Conservation (phyloP, 345 rosid genomes). For the Salix koriyanagi region DNA sequence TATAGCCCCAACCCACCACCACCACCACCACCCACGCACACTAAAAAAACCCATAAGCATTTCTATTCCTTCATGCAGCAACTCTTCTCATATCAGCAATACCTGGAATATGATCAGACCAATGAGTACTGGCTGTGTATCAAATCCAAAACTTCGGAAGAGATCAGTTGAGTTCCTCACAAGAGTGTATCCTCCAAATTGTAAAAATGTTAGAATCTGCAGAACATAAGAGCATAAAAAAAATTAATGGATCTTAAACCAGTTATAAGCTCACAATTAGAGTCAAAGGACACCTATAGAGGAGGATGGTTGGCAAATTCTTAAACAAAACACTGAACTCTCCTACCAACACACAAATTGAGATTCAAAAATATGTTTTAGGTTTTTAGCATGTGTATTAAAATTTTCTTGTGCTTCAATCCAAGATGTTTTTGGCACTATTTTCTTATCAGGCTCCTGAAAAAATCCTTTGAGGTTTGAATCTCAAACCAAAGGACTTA, state of each 20-base stretch:
- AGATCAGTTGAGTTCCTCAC: constrained; percentile 95
- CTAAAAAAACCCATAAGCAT: not conserved
- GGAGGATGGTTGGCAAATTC: not conserved
- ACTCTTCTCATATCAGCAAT: constrained; percentile 4
- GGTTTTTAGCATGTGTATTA: not conserved
- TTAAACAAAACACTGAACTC: not conserved
- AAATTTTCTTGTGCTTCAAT: not conserved
- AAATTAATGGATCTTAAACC: not conserved
- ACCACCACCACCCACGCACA: not conserved
- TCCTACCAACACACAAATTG: not conserved
- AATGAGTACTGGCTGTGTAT: constrained; percentile 82
- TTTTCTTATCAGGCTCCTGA: not conserved
- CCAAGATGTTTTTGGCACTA: not conserved
- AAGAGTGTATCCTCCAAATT: constrained; percentile 95
- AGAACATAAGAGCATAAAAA: constrained; percentile 4
- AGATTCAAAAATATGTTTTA: not conserved
- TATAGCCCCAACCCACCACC: not conserved
- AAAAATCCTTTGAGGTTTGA: not conserved
- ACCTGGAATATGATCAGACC: constrained; percentile 99
- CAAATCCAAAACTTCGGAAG: constrained; percentile 93
- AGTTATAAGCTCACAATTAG: not conserved
- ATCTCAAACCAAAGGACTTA: not conserved
- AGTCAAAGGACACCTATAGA: not conserved
- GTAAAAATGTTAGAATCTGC: constrained; percentile 87
- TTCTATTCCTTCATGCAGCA: not conserved